phyloP scores from a whole-genome alignment of 2,329 filamentous ascomycete species.

The Nannizzia gypsea region DNA sequence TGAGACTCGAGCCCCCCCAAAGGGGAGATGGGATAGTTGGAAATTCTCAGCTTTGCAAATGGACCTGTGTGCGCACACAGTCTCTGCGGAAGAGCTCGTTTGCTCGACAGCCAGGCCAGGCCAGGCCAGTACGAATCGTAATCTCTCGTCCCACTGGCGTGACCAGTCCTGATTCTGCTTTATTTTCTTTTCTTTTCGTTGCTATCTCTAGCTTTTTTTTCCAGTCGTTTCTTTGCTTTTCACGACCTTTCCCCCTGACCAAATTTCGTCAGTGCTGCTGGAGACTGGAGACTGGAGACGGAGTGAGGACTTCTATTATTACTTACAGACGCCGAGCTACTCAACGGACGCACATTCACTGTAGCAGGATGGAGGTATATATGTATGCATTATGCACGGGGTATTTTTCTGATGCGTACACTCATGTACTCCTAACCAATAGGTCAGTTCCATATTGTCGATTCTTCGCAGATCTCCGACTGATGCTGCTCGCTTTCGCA shows the following conservation, averaged over 20 bases:
- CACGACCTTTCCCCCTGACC: background rate
- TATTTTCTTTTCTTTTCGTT: background rate
- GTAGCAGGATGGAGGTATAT: background rate
- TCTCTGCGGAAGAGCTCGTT: background rate
- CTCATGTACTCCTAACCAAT: background rate
- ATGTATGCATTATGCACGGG: background rate
- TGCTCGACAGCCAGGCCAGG: background rate
- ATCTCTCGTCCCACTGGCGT: background rate
- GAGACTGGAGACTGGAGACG: too few species aligned
- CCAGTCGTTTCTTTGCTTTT: background rate
- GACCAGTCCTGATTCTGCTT: background rate
- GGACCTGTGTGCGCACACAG: background rate
- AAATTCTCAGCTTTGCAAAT: background rate
- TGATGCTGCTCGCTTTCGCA: background rate
- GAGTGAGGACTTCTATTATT: background rate
- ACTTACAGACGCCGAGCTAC: background rate
- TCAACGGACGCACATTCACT: background rate
- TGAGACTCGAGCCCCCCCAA: background rate
- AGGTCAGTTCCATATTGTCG: background rate
- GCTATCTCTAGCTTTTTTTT: background rate
- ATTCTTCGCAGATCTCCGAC: background rate
- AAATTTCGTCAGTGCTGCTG: background rate
- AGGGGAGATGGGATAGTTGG: background rate
- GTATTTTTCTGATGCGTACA: background rate
- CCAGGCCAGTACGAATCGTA: background rate